A percentile compares a stretch with the other conserved stretches of the same genome.
These are phyloP conservation scores for Bryum argenteum DNA, from an alignment of 225 moss, liverwort and hornwort genomes.

Conservation along the genomic window DNA sequence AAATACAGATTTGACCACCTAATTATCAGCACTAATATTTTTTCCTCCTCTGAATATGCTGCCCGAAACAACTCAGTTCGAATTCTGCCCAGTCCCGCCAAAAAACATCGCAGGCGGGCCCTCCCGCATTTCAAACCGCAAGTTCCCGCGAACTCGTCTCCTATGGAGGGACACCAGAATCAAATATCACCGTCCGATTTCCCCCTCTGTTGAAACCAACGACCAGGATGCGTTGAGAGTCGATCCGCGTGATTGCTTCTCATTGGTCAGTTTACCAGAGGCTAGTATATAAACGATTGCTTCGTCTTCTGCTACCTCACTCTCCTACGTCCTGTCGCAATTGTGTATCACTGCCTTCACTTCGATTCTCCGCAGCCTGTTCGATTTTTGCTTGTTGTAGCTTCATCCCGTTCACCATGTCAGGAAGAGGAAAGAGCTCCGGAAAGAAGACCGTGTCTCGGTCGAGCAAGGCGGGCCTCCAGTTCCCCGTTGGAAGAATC, in stretches of 20 bases:
- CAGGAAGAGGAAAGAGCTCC: conserved; percentile 46
- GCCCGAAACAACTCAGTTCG: too few species aligned
- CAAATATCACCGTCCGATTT: neutral
- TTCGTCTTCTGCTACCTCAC: fast-evolving
- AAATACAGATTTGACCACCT: too few species aligned
- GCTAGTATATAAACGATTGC: conserved; percentile 16
- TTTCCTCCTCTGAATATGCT: too few species aligned
- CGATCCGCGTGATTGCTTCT: conserved; percentile 25
- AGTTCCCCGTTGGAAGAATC: conserved; percentile 44
- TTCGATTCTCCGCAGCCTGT: neutral
- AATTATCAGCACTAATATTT: too few species aligned
- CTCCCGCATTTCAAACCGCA: conserved; percentile 18
- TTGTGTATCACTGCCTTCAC: fast-evolving
- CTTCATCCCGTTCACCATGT: conserved; percentile 17
- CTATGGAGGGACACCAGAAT: conserved; percentile 11
- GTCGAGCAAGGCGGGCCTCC: conserved; percentile 51
- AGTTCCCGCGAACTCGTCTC: conserved; percentile 33
- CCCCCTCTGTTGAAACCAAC: fast-evolving
- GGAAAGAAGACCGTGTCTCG: conserved; percentile 53
- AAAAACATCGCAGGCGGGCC: neutral
- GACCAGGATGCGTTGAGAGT: neutral
- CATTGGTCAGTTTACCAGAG: neutral
- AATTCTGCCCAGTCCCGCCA: neutral
- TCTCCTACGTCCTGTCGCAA: neutral
- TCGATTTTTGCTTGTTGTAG: neutral